Percentiles rank a stretch among this genome's conserved stretches.
Conservation (phyloP, 306 rosid genomes). For the Gastrolobium bilobum region DNA sequence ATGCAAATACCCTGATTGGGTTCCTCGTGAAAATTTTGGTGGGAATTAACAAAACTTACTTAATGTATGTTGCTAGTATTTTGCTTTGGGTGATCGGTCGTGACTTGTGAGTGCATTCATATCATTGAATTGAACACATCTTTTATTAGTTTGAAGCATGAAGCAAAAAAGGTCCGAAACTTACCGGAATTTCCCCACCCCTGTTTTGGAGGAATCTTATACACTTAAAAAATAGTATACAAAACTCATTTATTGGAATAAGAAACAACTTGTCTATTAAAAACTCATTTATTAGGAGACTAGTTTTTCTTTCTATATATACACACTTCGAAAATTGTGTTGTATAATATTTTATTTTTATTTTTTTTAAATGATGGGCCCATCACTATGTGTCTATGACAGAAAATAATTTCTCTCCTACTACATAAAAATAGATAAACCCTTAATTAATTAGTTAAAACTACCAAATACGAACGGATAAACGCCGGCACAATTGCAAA, state of each 20-base stretch:
- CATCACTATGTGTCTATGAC: no score
- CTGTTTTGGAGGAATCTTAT: constrained; percentile 31
- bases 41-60: not conserved
- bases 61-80: no score
- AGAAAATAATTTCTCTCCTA: no score
- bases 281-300: no score
- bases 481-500: constrained; percentile 39
- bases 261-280: constrained; percentile 17
- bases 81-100: not conserved
- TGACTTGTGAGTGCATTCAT: not conserved
- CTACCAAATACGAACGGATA: constrained; percentile 35
- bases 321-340: no score
- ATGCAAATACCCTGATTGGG: no score
- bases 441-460: constrained; percentile 20
- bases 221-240: not conserved
- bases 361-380: no score
- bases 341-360: no score
- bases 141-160: not conserved
- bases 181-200: not conserved
- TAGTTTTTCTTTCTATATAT: no score
- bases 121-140: not conserved
- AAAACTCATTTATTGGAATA: constrained; percentile 30
- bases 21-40: no score
- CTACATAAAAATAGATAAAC: no score
- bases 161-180: not conserved